Percentiles rank a stretch among this genome's conserved stretches.
These are phyloP conservation scores for Penicillium sp. DNA, from an alignment of 2,329 filamentous ascomycete species.

Conservation along the genomic window DNA sequence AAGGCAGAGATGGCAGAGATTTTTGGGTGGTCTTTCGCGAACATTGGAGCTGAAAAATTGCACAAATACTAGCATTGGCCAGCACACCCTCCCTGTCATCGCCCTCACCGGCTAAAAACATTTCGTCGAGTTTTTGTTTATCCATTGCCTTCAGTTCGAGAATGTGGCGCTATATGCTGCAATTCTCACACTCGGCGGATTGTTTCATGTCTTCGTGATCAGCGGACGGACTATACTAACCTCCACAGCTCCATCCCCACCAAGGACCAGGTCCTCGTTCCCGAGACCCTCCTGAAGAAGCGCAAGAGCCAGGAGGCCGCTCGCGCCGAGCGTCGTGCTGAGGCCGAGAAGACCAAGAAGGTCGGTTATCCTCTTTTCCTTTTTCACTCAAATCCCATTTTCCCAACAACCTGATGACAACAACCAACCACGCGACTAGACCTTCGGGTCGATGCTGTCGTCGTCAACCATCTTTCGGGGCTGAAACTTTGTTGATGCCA, in stretches of 20 bases:
- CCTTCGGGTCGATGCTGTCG: conserved; percentile 89
- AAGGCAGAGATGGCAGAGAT: conserved; percentile 42
- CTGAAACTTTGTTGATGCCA: conserved; percentile 55
- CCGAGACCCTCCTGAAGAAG: conserved; percentile 99
- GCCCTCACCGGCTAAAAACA: conserved; percentile 73
- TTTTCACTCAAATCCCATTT: conserved; percentile 11
- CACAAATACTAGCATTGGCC: conserved; percentile 21
- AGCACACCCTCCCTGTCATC: conserved; percentile 14
- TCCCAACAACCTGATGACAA: conserved; percentile 69
- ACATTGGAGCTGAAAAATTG: conserved; percentile 25
- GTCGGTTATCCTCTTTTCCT: conserved; percentile 56
- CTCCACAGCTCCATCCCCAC: conserved; percentile 77
- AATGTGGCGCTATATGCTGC: conserved; percentile 85
- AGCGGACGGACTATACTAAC: conserved; percentile 75
- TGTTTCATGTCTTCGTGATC: conserved; percentile 56
- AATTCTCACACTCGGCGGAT: conserved; percentile 80
- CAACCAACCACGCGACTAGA: conserved; percentile 83
- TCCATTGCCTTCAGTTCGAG: conserved; percentile 63
- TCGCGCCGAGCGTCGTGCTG: conserved; percentile 76
- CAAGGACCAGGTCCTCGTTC: conserved; percentile 91
- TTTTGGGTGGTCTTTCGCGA: conserved; percentile 28
- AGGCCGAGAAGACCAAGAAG: conserved; percentile 80
- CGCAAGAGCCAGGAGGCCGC: conserved; percentile 99
- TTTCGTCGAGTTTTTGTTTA: conserved; percentile 67
- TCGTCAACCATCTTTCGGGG: conserved; percentile 55